Evolutionary conservation across 177 flowering plant species (phyloP).

Genomic region (Vitis hybrid): DNA sequence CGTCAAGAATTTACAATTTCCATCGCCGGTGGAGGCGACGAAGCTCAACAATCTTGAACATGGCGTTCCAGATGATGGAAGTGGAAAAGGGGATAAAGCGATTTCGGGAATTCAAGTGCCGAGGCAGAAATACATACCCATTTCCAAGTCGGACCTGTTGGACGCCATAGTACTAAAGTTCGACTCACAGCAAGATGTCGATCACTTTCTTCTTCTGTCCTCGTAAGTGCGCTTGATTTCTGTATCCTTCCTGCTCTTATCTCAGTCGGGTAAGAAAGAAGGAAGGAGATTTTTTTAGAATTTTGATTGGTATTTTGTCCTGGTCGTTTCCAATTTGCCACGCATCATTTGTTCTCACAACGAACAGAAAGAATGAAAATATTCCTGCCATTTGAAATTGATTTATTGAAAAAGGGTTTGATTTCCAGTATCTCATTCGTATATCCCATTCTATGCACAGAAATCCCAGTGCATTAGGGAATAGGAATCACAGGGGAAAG

Average conservation of each 20-base stretch:
- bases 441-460: no score
- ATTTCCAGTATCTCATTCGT: no score
- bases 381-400: no score
- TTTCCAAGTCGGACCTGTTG: conserved; percentile 61
- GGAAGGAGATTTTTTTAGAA: background rate
- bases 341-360: no score
- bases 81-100: conserved; percentile 17
- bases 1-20: conserved; percentile 7
- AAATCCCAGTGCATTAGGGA: no score
- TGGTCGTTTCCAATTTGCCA: no score
- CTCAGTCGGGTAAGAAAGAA: no score
- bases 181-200: conserved; percentile 23
- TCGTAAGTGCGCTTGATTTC: conserved; percentile 32
- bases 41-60: background rate
- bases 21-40: conserved; percentile 2
- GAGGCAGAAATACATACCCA: conserved; percentile 62
- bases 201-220: conserved; percentile 54
- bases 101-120: conserved; percentile 70
- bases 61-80: background rate
- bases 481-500: no score
- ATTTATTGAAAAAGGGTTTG: no score
- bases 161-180: conserved; percentile 56
- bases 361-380: no score
- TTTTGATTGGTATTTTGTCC: background rate
- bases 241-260: background rate